Percentiles rank a stretch among this genome's conserved stretches.
These are phyloP conservation scores for Aspergillus pseudonomiae DNA, from an alignment of 2,329 filamentous ascomycete species.

Conservation along the genomic window DNA sequence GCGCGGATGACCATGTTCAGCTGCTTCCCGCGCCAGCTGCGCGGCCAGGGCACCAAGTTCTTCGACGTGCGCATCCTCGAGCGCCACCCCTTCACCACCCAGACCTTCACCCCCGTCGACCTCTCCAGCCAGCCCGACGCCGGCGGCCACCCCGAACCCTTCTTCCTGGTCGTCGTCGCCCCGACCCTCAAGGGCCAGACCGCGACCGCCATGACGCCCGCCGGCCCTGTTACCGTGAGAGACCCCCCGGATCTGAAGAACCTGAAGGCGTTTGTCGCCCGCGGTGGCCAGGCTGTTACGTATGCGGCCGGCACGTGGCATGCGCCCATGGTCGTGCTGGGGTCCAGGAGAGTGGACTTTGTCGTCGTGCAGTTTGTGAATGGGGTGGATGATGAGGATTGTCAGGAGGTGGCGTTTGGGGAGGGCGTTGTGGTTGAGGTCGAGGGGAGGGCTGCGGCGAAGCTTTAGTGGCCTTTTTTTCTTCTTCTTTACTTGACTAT, in stretches of 20 bases:
- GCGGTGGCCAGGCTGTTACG: conserved; percentile 79
- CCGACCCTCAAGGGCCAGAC: conserved; percentile 63
- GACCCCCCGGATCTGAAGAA: conserved; percentile 70
- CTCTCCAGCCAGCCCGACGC: conserved; percentile 40
- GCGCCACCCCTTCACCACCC: conserved; percentile 89
- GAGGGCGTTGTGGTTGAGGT: conserved; percentile 42
- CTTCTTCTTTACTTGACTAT: too few relatives aligned
- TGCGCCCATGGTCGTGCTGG: conserved; percentile 91
- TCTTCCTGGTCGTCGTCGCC: conserved; percentile 86
- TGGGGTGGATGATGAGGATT: conserved; percentile 80
- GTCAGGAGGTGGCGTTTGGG: conserved; percentile 70
- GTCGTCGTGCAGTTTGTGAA: conserved; percentile 89
- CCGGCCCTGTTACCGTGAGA: conserved; percentile 38
- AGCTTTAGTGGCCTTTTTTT: neutral
- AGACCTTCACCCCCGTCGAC: conserved; percentile 84
- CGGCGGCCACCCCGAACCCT: conserved; percentile 31
- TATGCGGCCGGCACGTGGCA: conserved; percentile 95
- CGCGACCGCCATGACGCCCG: conserved; percentile 35
- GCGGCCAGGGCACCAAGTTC: conserved; percentile 32
- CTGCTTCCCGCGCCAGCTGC: conserved; percentile 68
- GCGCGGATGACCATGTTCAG: conserved; percentile 87
- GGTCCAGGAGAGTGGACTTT: conserved; percentile 73
- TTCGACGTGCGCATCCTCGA: conserved; percentile 79
- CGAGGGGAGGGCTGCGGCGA: conserved; percentile 8
- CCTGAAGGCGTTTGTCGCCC: conserved; percentile 77